Evolutionary conservation across 495 filamentous ascomycete species (phyloP).

Genomic region (Podospora bellae-mahoneyi): DNA sequence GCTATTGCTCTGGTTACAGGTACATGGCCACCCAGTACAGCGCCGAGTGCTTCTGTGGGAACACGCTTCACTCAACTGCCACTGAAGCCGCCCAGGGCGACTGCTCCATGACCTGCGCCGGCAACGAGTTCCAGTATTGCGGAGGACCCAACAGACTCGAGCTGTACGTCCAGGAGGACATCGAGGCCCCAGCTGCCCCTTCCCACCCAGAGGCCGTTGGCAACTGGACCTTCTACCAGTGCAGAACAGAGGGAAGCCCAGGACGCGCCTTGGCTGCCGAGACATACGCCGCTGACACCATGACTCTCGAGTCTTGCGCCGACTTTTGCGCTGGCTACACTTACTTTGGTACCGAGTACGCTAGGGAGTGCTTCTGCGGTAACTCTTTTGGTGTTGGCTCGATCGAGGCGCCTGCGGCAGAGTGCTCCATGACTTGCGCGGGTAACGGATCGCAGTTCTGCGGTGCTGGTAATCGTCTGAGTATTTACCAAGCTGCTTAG

Average conservation of each 20-base stretch:
- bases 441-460: constrained; percentile 39
- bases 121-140: constrained; percentile 40
- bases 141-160: constrained; percentile 39
- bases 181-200: constrained; percentile 16
- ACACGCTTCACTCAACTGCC: constrained; percentile 33
- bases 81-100: constrained; percentile 28
- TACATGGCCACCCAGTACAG: constrained; percentile 50
- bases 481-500: constrained; percentile 19
- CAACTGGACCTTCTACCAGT: constrained; percentile 36
- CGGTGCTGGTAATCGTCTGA: constrained; percentile 39
- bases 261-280: constrained; percentile 27
- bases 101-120: constrained; percentile 42
- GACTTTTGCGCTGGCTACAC: constrained; percentile 33
- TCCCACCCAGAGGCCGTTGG: constrained; percentile 28
- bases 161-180: constrained; percentile 34
- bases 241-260: constrained; percentile 37
- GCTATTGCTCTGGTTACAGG: constrained; percentile 42
- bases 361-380: constrained; percentile 41
- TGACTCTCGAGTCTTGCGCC: constrained; percentile 42
- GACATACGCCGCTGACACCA: constrained; percentile 19
- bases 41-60: constrained; percentile 49
- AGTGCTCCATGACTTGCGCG: constrained; percentile 42
- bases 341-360: constrained; percentile 43
- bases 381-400: constrained; percentile 32
- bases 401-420: constrained; percentile 18